phyloP scores from a whole-genome alignment of 495 filamentous ascomycete genomes.

The Podospora comata region DNA sequence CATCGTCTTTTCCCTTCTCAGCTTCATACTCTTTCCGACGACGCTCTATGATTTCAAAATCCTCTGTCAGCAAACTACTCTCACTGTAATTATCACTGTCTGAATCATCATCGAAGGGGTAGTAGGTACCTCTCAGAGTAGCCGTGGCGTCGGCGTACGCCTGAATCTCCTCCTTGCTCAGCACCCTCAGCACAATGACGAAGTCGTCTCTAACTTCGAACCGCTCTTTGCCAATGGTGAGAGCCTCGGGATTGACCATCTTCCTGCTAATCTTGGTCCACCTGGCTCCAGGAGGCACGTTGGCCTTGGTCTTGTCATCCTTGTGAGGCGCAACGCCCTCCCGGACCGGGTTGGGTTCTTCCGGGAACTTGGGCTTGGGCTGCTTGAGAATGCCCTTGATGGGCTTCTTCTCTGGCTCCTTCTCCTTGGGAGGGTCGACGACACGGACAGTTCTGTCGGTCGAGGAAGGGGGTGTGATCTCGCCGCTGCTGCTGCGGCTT shows the following conservation, averaged over 20 bases:
- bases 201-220: constrained; percentile 78
- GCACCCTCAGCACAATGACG: constrained; percentile 78
- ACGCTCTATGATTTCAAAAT: constrained; percentile 30
- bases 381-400: constrained; percentile 58
- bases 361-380: constrained; percentile 72
- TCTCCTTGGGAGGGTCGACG: constrained; percentile 53
- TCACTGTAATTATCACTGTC: neutral
- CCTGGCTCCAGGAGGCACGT: constrained; percentile 71
- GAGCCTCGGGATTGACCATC: constrained; percentile 77
- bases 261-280: constrained; percentile 88
- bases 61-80: neutral
- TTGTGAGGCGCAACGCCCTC: constrained; percentile 89
- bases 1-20: constrained; percentile 10
- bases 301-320: constrained; percentile 67
- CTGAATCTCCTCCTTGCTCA: constrained; percentile 80
- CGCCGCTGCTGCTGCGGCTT: neutral
- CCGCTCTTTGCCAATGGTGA: constrained; percentile 72
- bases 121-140: constrained; percentile 65
- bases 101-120: constrained; percentile 9
- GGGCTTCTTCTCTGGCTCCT: constrained; percentile 38
- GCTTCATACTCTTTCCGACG: constrained; percentile 22
- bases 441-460: constrained; percentile 50
- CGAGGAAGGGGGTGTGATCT: neutral
- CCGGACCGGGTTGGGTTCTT: constrained; percentile 70
- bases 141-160: constrained; percentile 71